Base-by-base conservation (phyloP, 768 basidiomycete genomes). In the Coprinopsis strossmayeri region DNA sequence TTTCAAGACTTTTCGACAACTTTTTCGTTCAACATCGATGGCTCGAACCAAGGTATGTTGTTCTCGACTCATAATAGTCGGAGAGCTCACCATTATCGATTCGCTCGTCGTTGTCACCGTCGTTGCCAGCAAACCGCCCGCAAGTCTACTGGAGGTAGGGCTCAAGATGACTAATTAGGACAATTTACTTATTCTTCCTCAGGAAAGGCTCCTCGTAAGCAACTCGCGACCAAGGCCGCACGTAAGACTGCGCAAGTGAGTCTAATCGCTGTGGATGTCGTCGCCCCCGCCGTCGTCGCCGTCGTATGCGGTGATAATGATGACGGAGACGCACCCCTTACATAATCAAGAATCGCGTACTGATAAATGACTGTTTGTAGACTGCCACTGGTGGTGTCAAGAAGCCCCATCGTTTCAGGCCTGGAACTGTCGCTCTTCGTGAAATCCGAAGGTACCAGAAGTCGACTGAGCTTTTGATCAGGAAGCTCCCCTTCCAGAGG, bases 401-500 rank as follows among this genome's bases (percentile, higher is more conserved):
- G 94, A 99, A 98, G 79, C 95, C 94, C 52, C 94, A 98, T 70
- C 79, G 94, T 66, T 97, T 95, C 85, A 81, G 88, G 63, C 88
- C 88, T 59, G 88, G 95, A 77, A 99, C 95, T 57, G 95, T 99
- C 76, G 95, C 95, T 57, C 91, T 99, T 57, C 93, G 95, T 79
- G 94, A 97, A 73, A 97, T 97, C 61, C 77, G 95, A 65, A 81
- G 93, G 69, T 96, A 97, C 79, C 93, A 97, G 72, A 96, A 96
- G 78, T 93, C 91, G 53, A 97, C 95, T 56, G 95, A 97, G 79
- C 85, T 99, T 57, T 82, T 98, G 61, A 97, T 98, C 79, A 81
- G 95, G 75, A 97, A 97, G 84, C 89, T 98, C 55, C 95, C 95
- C 58, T 97, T 97, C 92, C 94, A 97, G 74, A 82, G 94, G 60